Evolutionary conservation across 2,329 filamentous ascomycete genomes (phyloP).

Genomic region (Xylaria hypoxylon): DNA sequence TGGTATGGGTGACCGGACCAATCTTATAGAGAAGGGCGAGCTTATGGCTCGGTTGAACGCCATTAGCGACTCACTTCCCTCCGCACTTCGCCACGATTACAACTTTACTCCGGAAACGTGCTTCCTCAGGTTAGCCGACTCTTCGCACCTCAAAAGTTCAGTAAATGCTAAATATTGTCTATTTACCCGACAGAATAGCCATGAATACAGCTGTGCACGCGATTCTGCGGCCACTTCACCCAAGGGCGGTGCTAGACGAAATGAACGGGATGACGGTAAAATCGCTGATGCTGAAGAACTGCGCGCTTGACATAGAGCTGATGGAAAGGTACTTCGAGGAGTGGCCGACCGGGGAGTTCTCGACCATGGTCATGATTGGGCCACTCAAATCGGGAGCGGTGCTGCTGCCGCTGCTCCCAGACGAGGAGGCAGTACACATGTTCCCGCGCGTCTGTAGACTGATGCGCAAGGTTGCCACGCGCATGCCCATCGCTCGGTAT

Average conservation of each 20-base stretch:
- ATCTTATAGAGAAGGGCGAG: background rate
- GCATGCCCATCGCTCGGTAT: slow-evolving; percentile 30
- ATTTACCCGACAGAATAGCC: slow-evolving; percentile 9
- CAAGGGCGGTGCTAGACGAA: slow-evolving; percentile 8
- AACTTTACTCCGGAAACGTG: slow-evolving; percentile 37
- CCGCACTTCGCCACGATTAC: slow-evolving; percentile 17
- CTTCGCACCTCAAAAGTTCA: background rate
- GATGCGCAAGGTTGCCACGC: slow-evolving; percentile 16
- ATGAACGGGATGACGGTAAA: slow-evolving; percentile 9
- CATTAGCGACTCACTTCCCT: slow-evolving; percentile 16
- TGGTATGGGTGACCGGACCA: background rate
- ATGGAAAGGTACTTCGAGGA: slow-evolving; percentile 35
- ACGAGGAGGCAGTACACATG: slow-evolving; percentile 17
- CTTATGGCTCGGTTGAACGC: slow-evolving; percentile 7
- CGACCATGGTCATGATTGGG: slow-evolving; percentile 27
- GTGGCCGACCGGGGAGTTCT: slow-evolving; percentile 29
- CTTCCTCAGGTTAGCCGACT: slow-evolving; percentile 22
- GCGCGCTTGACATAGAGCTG: slow-evolving; percentile 21
- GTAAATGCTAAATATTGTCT: background rate
- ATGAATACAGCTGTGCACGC: slow-evolving; percentile 22
- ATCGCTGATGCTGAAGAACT: slow-evolving; percentile 9
- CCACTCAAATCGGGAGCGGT: slow-evolving; percentile 27
- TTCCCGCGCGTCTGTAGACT: slow-evolving; percentile 32
- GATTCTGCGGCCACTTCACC: slow-evolving; percentile 23
- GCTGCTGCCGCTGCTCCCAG: slow-evolving; percentile 27